phyloP scores from a whole-genome alignment of 305 asterid genomes.

The Ilex paraguariensis region DNA sequence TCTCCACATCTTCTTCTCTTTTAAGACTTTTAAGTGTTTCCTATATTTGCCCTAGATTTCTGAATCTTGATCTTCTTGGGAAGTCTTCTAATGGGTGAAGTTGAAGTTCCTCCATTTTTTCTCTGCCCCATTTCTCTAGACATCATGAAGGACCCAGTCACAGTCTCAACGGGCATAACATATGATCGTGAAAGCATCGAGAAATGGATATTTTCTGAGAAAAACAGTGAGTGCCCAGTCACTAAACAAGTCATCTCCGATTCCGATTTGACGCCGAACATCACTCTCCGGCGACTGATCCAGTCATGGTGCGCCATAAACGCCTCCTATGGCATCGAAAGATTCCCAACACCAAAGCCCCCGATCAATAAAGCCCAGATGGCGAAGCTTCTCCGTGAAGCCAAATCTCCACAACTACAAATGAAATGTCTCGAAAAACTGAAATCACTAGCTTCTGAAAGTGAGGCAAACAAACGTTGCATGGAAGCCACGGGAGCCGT shows the following conservation, averaged over 20 bases:
- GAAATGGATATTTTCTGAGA: conserved; percentile 52
- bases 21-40: background rate
- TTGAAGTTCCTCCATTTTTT: conserved; percentile 71
- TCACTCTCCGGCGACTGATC: conserved; percentile 71
- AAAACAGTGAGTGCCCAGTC: conserved; percentile 52
- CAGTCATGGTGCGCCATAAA: conserved; percentile 83
- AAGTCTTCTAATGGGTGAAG: conserved; percentile 40
- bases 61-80: background rate
- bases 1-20: background rate
- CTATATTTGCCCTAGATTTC: too few relatives aligned
- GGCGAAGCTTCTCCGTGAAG: conserved; percentile 43
- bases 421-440: conserved; percentile 37
- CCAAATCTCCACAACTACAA: conserved; percentile 30
- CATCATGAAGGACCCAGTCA: conserved; percentile 83
- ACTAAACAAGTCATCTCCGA: conserved; percentile 40
- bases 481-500: conserved; percentile 53
- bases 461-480: conserved; percentile 46
- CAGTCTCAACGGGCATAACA: conserved; percentile 67
- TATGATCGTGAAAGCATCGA: conserved; percentile 84
- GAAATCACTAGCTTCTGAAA: conserved; percentile 45
- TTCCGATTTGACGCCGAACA: conserved; percentile 62
- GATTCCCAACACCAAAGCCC: conserved; percentile 42
- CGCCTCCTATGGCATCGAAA: conserved; percentile 35
- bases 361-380: conserved; percentile 40
- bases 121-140: conserved; percentile 76